A percentile compares a stretch with the other conserved stretches of the same genome.
These are phyloP conservation scores for Termitomyces sp. DNA, from an alignment of 768 basidiomycete genomes.

Conservation along the genomic window DNA sequence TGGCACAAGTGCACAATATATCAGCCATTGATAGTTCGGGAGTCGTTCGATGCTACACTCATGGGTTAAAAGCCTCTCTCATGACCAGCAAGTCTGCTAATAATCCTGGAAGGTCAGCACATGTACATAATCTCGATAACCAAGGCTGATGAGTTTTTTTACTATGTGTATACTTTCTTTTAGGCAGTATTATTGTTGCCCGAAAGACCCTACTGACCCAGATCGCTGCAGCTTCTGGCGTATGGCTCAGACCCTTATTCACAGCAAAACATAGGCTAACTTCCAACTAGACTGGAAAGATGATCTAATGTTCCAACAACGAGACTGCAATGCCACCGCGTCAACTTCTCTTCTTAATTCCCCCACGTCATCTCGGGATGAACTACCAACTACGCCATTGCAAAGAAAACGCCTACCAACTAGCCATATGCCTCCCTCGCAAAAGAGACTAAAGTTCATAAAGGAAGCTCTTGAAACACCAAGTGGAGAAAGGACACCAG, in stretches of 20 bases:
- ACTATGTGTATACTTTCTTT: background rate
- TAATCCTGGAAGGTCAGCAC: slow-evolving; percentile 33
- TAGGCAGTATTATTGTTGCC: slow-evolving; percentile 34
- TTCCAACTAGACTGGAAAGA: slow-evolving; percentile 14
- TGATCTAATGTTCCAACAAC: slow-evolving; percentile 7
- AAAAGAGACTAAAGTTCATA: slow-evolving; percentile 18
- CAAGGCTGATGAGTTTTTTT: background rate
- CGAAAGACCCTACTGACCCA: slow-evolving; percentile 16
- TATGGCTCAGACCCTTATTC: slow-evolving; percentile 13
- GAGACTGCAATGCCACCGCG: background rate
- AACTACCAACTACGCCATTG: slow-evolving; percentile 5
- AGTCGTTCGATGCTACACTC: slow-evolving; percentile 28
- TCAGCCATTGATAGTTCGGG: slow-evolving; percentile 23
- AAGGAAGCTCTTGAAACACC: slow-evolving; percentile 11
- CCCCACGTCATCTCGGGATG: background rate
- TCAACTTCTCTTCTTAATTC: background rate
- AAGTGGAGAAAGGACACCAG: background rate
- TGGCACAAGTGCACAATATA: slow-evolving; percentile 15
- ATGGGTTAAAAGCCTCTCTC: slow-evolving; percentile 19
- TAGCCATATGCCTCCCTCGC: slow-evolving; percentile 10
- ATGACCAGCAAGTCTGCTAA: slow-evolving; percentile 22
- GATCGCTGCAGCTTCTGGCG: slow-evolving; percentile 33
- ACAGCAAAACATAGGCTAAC: background rate
- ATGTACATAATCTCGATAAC: background rate
- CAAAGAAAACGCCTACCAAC: slow-evolving; percentile 8